Evolutionary conservation across 768 basidiomycete species (phyloP).

Genomic region (Amanita pseudoporphyria): DNA sequence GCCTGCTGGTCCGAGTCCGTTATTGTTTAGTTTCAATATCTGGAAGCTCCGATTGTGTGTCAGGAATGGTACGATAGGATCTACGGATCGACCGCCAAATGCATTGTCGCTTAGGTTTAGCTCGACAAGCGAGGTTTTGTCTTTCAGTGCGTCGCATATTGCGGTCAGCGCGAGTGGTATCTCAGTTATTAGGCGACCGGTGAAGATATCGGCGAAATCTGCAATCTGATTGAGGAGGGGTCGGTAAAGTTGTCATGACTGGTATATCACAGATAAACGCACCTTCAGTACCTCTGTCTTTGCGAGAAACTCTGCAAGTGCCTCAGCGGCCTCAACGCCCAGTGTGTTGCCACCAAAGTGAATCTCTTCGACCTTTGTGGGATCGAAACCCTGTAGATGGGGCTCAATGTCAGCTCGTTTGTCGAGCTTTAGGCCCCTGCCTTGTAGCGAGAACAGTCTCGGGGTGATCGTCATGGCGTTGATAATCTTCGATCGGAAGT

Average conservation of each 20-base stretch:
- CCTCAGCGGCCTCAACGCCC: constrained; percentile 82
- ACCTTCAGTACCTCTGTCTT: constrained; percentile 67
- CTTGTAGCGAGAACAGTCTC: constrained; percentile 36
- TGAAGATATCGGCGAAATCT: constrained; percentile 97
- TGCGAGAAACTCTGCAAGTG: constrained; percentile 70
- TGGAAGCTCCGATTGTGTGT: constrained; percentile 73
- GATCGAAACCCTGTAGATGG: constrained; percentile 55
- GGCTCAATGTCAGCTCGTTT: constrained; percentile 67
- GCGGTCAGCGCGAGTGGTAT: constrained; percentile 86
- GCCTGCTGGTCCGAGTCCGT: constrained; percentile 88
- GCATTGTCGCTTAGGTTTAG: constrained; percentile 94
- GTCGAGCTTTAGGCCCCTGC: constrained; percentile 74
- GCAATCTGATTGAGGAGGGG: constrained; percentile 53
- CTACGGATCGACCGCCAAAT: constrained; percentile 90
- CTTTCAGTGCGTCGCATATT: constrained; percentile 79
- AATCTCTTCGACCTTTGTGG: constrained; percentile 69
- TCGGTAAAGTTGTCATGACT: not conserved
- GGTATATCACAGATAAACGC: constrained; percentile 13
- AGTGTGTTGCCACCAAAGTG: constrained; percentile 92
- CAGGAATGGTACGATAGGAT: constrained; percentile 88
- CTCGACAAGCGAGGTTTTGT: constrained; percentile 73
- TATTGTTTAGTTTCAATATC: constrained; percentile 89
- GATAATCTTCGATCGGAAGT: not conserved
- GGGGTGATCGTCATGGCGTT: constrained; percentile 10
- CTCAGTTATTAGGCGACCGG: constrained; percentile 90